Percentiles rank a stretch among this genome's conserved stretches.
These are phyloP conservation scores for Albatrellus sp. DNA, from an alignment of 1,284 basidiomycete genomes.

Conservation along the genomic window DNA sequence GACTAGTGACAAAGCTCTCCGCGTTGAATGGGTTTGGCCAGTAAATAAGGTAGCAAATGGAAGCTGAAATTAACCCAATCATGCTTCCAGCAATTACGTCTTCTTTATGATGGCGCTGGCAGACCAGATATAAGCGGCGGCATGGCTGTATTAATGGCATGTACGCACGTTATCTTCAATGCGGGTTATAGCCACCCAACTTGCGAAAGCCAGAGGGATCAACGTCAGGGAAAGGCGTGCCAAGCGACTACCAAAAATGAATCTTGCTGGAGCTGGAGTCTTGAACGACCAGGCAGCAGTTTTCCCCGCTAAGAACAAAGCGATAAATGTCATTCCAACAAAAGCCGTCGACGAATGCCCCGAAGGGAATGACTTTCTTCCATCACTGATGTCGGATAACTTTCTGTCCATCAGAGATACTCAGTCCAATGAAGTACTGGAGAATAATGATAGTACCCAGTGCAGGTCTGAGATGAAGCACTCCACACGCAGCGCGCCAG, in stretches of 20 bases:
- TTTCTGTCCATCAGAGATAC: conserved; percentile 19
- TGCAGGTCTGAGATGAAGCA: conserved; percentile 31
- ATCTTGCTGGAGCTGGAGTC: conserved; percentile 23
- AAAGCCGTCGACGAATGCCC: conserved; percentile 60
- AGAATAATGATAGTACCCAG: conserved; percentile 28
- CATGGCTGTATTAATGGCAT: neutral
- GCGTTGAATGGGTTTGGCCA: conserved; percentile 49
- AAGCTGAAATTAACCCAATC: conserved; percentile 40
- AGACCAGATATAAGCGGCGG: neutral
- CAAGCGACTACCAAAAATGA: conserved; percentile 34
- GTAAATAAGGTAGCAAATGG: conserved; percentile 42
- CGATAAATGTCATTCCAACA: conserved; percentile 50
- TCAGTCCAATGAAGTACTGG: neutral
- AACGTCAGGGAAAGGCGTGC: conserved; percentile 35
- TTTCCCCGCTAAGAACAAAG: conserved; percentile 51
- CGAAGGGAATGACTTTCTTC: conserved; percentile 51
- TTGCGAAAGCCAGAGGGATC: conserved; percentile 39
- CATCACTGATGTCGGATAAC: conserved; percentile 29
- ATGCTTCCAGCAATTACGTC: conserved; percentile 51
- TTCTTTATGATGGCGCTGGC: conserved; percentile 54
- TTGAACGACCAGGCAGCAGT: conserved; percentile 46
- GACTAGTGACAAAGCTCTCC: conserved; percentile 17
- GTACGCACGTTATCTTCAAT: conserved; percentile 51
- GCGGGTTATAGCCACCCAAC: conserved; percentile 49
- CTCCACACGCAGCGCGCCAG: conserved; percentile 55